Conservation (phyloP, 2,329 filamentous ascomycete genomes). For the Graphilbum ipis-grandicollis region DNA sequence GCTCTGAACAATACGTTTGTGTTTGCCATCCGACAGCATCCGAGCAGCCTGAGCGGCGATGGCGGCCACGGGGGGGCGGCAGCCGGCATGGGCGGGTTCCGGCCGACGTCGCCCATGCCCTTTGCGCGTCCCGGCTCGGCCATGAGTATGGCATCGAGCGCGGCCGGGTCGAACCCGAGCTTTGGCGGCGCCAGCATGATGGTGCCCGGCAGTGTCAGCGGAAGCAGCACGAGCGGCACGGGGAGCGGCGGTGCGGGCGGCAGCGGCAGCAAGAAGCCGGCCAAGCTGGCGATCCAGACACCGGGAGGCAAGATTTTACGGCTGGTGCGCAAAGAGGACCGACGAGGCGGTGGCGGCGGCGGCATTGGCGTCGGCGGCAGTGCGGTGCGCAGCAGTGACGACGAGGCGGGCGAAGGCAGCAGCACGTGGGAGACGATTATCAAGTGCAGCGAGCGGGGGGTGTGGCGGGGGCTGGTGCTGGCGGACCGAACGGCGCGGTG, state of each 20-base stretch:
- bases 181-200: slow-evolving; percentile 26
- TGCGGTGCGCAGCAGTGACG: slow-evolving; percentile 18
- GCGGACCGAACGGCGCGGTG: slow-evolving; percentile 71
- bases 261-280: slow-evolving; percentile 57
- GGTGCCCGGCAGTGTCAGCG: slow-evolving; percentile 23
- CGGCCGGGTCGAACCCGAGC: slow-evolving; percentile 38
- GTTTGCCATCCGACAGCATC: slow-evolving; percentile 87
- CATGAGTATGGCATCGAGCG: slow-evolving; percentile 46
- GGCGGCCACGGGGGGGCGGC: slow-evolving; percentile 10
- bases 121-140: slow-evolving; percentile 43
- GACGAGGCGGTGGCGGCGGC: slow-evolving; percentile 26
- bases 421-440: slow-evolving; percentile 81
- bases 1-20: slow-evolving; percentile 96
- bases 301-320: slow-evolving; percentile 89
- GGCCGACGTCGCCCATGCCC: slow-evolving; percentile 35
- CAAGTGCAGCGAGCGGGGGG: slow-evolving; percentile 68
- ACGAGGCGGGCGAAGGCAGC: slow-evolving; percentile 43
- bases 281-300: slow-evolving; percentile 87
- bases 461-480: slow-evolving; percentile 66
- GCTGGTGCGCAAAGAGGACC: slow-evolving; percentile 64
- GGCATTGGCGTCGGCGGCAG: slow-evolving; percentile 23
- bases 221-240: slow-evolving; percentile 21
- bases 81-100: neutral
- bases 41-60: slow-evolving; percentile 35
- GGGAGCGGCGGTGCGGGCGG: slow-evolving; percentile 26